phyloP scores from a whole-genome alignment of 1,139 yeast genomes.

The Geotrichum europaeum region DNA sequence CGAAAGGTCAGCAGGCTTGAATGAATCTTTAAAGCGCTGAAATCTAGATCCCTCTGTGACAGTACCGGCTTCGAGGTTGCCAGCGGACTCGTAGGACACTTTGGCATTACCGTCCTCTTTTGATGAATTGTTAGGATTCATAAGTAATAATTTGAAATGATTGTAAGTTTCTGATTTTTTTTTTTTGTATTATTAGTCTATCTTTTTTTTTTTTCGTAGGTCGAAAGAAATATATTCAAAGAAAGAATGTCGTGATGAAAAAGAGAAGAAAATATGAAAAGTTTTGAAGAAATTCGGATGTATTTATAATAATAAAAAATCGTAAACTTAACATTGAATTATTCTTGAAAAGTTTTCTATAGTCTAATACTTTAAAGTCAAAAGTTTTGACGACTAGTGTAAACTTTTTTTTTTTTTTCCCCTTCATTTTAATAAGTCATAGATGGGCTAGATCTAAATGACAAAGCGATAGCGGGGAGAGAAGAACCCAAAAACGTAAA shows the following conservation, averaged over 20 bases:
- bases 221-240: neutral
- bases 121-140: neutral
- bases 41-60: conserved; percentile 21
- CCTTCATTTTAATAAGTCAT: neutral
- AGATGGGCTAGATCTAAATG: neutral
- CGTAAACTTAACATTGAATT: neutral
- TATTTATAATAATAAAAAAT: neutral
- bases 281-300: neutral
- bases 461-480: conserved; percentile 4
- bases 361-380: neutral
- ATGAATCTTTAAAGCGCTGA: conserved; percentile 28
- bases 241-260: neutral
- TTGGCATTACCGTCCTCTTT: neutral
- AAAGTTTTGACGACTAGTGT: neutral
- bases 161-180: neutral
- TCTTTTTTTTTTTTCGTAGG: neutral
- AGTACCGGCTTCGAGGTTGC: conserved; percentile 38
- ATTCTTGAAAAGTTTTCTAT: neutral
- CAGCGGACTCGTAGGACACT: conserved; percentile 44
- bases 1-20: conserved; percentile 24
- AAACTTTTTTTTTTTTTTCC: neutral
- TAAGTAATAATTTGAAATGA: neutral
- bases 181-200: neutral
- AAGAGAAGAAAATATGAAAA: neutral
- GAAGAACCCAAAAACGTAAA: neutral